A percentile compares a stretch with the other conserved stretches of the same genome.
Evolutionary conservation across 2,329 filamentous ascomycete species (phyloP).

Genomic region (Bertia moriformis): DNA sequence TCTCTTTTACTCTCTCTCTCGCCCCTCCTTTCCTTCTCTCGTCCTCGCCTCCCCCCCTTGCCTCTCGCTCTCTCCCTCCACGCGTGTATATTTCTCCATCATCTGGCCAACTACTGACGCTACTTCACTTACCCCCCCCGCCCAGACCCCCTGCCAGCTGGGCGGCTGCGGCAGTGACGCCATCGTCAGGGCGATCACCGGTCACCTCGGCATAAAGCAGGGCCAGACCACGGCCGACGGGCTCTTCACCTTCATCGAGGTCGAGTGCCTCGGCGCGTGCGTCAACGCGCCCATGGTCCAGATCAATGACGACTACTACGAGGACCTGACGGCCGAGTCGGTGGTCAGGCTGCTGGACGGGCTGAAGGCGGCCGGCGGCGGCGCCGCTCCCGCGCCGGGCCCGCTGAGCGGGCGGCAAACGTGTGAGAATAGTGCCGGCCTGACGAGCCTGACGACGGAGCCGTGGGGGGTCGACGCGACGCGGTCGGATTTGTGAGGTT

Average conservation of each 20-base stretch:
- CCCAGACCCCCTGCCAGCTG: slow-evolving; percentile 90
- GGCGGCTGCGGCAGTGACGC: slow-evolving; percentile 78
- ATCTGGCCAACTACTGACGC: too few species aligned
- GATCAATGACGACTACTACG: slow-evolving; percentile 99
- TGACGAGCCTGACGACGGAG: slow-evolving; percentile 67
- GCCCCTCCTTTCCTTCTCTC: slow-evolving; percentile 3
- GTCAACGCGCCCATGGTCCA: slow-evolving; percentile 99
- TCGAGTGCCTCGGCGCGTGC: slow-evolving; percentile 93
- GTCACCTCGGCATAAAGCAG: slow-evolving; percentile 75
- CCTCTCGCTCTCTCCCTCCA: slow-evolving; percentile 1
- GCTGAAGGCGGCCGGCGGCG: slow-evolving; percentile 41
- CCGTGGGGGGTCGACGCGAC: slow-evolving; percentile 73
- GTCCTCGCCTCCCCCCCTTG: slow-evolving; percentile 3
- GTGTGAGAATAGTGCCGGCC: slow-evolving; percentile 77
- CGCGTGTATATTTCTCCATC: too few species aligned
- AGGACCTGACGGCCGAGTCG: slow-evolving; percentile 88
- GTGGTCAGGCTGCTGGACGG: slow-evolving; percentile 68
- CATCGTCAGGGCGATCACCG: slow-evolving; percentile 83
- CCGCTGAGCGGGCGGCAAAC: slow-evolving; percentile 69
- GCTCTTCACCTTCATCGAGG: slow-evolving; percentile 91
- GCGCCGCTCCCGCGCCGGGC: slow-evolving; percentile 55
- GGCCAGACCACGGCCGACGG: slow-evolving; percentile 86
- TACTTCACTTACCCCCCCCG: too few species aligned
- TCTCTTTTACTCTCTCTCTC: too few species aligned
- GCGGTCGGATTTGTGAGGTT: slow-evolving; percentile 13